Conservation (phyloP, 2,329 filamentous ascomycete species). For the Phyllosticta paracitricarpa region DNA sequence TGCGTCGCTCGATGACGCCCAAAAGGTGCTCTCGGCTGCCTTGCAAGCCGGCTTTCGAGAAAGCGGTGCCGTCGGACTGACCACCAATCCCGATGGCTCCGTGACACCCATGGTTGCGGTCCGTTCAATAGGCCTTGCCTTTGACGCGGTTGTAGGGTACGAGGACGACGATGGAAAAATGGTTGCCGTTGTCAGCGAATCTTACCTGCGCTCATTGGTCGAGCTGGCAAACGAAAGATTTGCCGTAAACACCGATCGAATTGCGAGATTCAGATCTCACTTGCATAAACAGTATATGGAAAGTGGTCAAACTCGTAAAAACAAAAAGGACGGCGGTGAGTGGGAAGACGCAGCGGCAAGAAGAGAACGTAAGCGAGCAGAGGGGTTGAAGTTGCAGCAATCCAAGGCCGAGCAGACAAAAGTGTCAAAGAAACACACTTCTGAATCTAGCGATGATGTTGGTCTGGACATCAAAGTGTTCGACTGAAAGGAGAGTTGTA, state of each 20-base stretch:
- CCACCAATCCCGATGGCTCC: constrained; percentile 25
- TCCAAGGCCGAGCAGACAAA: background rate
- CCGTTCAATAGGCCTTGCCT: constrained; percentile 68
- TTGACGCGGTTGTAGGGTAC: constrained; percentile 71
- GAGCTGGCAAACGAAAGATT: constrained; percentile 67
- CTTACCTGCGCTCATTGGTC: constrained; percentile 59
- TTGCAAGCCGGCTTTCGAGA: constrained; percentile 80
- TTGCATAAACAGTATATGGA: constrained; percentile 27
- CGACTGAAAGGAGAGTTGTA: background rate
- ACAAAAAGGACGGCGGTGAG: constrained; percentile 24
- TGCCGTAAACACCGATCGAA: constrained; percentile 56
- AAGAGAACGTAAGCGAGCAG: constrained; percentile 30
- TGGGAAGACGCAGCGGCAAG: constrained; percentile 33
- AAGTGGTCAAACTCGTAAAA: constrained; percentile 10
- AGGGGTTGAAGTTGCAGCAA: constrained; percentile 29
- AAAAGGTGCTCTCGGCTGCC: constrained; percentile 64
- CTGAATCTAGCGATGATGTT: background rate
- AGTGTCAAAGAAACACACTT: background rate
- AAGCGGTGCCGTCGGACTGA: constrained; percentile 67
- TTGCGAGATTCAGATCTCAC: constrained; percentile 50
- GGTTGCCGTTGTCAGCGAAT: constrained; percentile 47
- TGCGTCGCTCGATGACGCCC: constrained; percentile 63
- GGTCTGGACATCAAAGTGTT: constrained; percentile 7
- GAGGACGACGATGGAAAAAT: constrained; percentile 28
- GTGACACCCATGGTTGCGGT: constrained; percentile 71